These are phyloP conservation scores for Colletotrichum tropicicola DNA, from an alignment of 2,329 filamentous ascomycete species.

Conservation along the genomic window DNA sequence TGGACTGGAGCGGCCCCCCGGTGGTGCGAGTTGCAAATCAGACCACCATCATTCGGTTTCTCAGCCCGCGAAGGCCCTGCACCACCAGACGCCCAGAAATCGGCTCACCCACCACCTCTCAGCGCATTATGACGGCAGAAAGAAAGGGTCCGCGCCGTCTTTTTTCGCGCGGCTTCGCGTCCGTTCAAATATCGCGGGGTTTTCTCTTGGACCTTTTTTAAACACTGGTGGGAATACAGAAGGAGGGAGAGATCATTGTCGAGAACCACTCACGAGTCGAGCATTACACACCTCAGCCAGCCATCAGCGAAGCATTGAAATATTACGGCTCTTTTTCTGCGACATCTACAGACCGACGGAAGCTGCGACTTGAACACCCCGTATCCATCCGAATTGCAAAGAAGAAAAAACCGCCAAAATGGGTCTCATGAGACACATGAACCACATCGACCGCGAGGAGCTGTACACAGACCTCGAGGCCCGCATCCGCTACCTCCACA, in stretches of 20 bases:
- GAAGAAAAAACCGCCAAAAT: constrained; percentile 5
- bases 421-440: constrained; percentile 39
- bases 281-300: too few relatives aligned
- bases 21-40: constrained; percentile 28
- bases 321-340: too few relatives aligned
- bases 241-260: neutral
- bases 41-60: constrained; percentile 25
- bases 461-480: constrained; percentile 77
- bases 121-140: constrained; percentile 22
- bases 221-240: neutral
- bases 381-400: too few relatives aligned
- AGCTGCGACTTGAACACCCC: too few relatives aligned
- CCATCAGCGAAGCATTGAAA: too few relatives aligned
- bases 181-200: constrained; percentile 21
- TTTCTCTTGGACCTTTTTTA: neutral
- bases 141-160: neutral
- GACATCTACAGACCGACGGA: too few relatives aligned
- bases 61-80: too few relatives aligned
- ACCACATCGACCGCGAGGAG: constrained; percentile 75
- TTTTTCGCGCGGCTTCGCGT: neutral
- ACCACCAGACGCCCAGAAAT: constrained; percentile 3
- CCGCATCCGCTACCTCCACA: constrained; percentile 76
- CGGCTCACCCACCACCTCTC: neutral
- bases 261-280: neutral
- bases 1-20: neutral